These are phyloP conservation scores for Candida easanensis DNA, from an alignment of 805 yeast species.

Conservation along the genomic window DNA sequence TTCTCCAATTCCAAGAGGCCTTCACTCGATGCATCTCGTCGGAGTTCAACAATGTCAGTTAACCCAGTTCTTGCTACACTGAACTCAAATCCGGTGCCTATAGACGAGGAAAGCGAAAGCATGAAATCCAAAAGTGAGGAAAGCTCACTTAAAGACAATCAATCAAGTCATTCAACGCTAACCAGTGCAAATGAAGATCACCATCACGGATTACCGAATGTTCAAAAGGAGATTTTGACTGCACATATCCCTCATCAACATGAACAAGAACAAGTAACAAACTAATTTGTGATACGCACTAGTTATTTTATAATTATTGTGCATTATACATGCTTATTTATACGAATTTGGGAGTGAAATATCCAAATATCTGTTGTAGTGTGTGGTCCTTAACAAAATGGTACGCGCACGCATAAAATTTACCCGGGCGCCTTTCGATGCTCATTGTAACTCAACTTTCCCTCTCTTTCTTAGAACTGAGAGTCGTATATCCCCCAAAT, in stretches of 20 bases:
- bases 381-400: too few species aligned
- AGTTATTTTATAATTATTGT: neutral
- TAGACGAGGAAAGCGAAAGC: constrained; percentile 17
- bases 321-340: neutral
- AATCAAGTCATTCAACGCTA: constrained; percentile 10
- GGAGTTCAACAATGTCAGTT: constrained; percentile 4
- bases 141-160: constrained; percentile 10
- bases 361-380: too few species aligned
- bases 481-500: too few species aligned
- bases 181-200: neutral
- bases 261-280: neutral
- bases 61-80: constrained; percentile 15
- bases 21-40: constrained; percentile 6
- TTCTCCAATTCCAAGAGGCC: constrained; percentile 1
- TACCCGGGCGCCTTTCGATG: too few species aligned
- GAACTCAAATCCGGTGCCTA: constrained; percentile 6
- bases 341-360: neutral
- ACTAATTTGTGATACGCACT: too few species aligned
- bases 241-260: neutral
- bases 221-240: neutral
- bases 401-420: too few species aligned
- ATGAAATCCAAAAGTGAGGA: constrained; percentile 15
- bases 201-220: neutral
- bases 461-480: too few species aligned
- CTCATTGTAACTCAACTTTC: too few species aligned